Evolutionary conservation across 1,284 basidiomycete genomes (phyloP).

Genomic region (Fomitiporia mediterranea): DNA sequence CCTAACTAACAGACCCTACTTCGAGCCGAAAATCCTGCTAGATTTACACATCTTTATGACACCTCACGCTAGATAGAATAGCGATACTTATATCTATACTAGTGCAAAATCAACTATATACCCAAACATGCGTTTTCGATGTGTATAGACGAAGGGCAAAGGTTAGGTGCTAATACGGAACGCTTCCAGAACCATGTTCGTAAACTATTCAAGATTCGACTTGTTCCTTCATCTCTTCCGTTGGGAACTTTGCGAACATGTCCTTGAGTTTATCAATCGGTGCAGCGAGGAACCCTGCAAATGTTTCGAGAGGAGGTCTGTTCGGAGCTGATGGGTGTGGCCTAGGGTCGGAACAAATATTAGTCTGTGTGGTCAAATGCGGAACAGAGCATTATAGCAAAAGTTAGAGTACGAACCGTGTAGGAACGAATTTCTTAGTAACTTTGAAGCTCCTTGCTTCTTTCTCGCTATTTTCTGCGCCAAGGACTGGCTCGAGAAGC

Average conservation of each 20-base stretch:
- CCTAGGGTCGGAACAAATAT: constrained; percentile 27
- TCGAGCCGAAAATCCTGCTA: too few species aligned
- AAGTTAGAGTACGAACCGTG: constrained; percentile 34
- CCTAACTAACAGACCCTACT: too few species aligned
- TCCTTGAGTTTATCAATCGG: constrained; percentile 62
- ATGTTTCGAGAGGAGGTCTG: constrained; percentile 57
- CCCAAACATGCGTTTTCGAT: too few species aligned
- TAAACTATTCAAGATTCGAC: background rate
- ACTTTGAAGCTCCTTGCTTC: constrained; percentile 47
- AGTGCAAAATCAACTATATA: too few species aligned
- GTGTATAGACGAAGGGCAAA: too few species aligned
- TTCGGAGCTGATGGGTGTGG: constrained; percentile 50
- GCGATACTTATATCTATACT: too few species aligned
- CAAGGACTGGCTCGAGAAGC: constrained; percentile 43
- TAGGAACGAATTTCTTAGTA: constrained; percentile 64
- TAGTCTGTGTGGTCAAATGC: background rate
- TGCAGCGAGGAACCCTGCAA: constrained; percentile 49
- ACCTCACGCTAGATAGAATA: too few species aligned
- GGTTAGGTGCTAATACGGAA: too few species aligned
- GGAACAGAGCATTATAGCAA: background rate
- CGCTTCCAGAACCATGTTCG: too few species aligned
- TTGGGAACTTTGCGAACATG: constrained; percentile 51
- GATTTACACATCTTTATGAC: too few species aligned
- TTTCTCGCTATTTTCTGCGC: constrained; percentile 35
- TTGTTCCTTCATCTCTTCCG: constrained; percentile 45